Conservation (phyloP, 208 protist genomes). For the Leishmania gerbilli region DNA sequence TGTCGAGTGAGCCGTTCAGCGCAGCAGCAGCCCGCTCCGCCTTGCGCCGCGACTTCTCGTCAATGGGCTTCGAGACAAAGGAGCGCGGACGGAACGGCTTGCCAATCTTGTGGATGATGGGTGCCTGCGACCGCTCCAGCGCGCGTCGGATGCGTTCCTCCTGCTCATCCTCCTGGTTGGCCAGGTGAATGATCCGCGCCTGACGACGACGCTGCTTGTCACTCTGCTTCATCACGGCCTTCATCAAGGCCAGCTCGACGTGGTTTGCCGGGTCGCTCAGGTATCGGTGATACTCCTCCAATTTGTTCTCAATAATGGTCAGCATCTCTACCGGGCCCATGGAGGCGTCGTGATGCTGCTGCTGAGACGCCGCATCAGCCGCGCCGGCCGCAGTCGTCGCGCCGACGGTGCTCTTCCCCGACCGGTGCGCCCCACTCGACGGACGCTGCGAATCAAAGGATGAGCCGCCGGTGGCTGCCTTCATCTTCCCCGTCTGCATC, state of each 20-base stretch:
- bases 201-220: conserved; percentile 85
- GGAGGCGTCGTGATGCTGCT: conserved; percentile 41
- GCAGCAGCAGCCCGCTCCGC: conserved; percentile 30
- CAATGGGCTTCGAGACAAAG: conserved; percentile 39
- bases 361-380: conserved; percentile 4
- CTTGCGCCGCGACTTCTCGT: conserved; percentile 34
- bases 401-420: conserved; percentile 6
- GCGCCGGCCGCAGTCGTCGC: not conserved
- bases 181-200: conserved; percentile 76
- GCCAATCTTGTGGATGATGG: conserved; percentile 66
- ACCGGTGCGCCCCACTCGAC: not conserved
- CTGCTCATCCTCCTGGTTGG: conserved; percentile 70
- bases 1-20: conserved; percentile 36
- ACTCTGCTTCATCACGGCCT: conserved; percentile 77
- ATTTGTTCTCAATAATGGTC: conserved; percentile 92
- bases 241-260: conserved; percentile 69
- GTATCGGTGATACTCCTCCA: conserved; percentile 89
- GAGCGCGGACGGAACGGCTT: conserved; percentile 90
- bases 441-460: not conserved
- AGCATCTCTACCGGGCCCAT: conserved; percentile 92
- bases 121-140: conserved; percentile 82
- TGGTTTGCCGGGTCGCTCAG: conserved; percentile 65
- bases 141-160: conserved; percentile 75
- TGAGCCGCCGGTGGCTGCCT: not conserved
- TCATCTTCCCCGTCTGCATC: not conserved